Evolutionary conservation across 1,284 basidiomycete species (phyloP).

Genomic region (Puccinia polysora): DNA sequence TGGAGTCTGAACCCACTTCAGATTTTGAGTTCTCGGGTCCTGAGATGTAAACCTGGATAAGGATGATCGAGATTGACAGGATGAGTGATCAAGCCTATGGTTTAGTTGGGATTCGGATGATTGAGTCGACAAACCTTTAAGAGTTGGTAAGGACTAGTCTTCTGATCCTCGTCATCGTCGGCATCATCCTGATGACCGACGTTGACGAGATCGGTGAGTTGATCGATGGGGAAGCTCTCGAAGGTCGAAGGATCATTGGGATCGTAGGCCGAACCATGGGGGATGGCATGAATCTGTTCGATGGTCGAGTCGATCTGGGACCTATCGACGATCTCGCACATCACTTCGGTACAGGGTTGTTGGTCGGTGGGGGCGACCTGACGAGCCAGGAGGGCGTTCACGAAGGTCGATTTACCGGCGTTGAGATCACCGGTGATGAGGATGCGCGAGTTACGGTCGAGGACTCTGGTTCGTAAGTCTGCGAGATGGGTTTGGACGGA

Average conservation of each 20-base stretch:
- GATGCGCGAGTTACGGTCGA: constrained; percentile 90
- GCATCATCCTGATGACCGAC: constrained; percentile 64
- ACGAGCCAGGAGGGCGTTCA: constrained; percentile 83
- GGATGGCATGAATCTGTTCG: constrained; percentile 70
- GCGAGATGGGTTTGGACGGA: constrained; percentile 62
- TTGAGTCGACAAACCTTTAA: constrained; percentile 5
- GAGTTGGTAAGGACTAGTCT: constrained; percentile 36
- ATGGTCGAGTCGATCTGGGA: constrained; percentile 65
- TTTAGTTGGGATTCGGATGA: background rate
- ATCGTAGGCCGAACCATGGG: constrained; percentile 65
- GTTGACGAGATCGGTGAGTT: constrained; percentile 72
- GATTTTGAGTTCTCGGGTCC: constrained; percentile 13
- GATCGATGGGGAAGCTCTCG: constrained; percentile 63
- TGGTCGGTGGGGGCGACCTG: constrained; percentile 96
- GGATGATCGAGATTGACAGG: background rate
- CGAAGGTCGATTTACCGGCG: constrained; percentile 96
- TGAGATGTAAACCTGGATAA: constrained; percentile 27
- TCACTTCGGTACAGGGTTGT: constrained; percentile 94
- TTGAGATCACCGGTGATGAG: constrained; percentile 99
- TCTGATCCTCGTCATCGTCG: constrained; percentile 52
- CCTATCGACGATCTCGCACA: constrained; percentile 94
- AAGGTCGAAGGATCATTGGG: constrained; percentile 70
- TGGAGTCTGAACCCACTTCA: constrained; percentile 46
- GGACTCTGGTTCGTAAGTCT: constrained; percentile 76
- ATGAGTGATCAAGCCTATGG: background rate